These are phyloP conservation scores for Boeremia exigua DNA, from an alignment of 2,329 filamentous ascomycete species.

Conservation along the genomic window DNA sequence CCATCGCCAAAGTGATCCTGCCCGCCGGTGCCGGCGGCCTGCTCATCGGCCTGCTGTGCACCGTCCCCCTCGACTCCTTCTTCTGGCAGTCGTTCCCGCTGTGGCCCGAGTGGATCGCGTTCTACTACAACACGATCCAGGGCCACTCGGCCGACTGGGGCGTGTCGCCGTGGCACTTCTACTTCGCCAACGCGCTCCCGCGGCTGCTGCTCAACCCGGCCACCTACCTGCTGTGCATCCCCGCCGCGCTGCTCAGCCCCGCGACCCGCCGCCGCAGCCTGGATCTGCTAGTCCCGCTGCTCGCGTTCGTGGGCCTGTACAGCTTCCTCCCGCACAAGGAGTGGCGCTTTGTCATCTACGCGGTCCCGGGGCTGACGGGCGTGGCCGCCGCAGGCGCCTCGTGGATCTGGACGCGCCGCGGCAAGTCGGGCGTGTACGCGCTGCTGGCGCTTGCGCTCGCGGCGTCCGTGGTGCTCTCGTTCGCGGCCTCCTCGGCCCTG, in stretches of 20 bases:
- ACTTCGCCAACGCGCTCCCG: constrained; percentile 81
- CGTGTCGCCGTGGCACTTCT: constrained; percentile 82
- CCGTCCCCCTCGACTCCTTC: constrained; percentile 83
- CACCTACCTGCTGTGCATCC: constrained; percentile 60
- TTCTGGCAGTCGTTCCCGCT: constrained; percentile 82
- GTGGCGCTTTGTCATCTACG: constrained; percentile 92
- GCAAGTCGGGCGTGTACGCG: constrained; percentile 65
- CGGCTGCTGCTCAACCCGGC: constrained; percentile 84
- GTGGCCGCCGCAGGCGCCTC: constrained; percentile 76
- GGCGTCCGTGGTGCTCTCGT: constrained; percentile 65
- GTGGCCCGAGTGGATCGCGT: constrained; percentile 90
- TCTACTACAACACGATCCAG: constrained; percentile 88
- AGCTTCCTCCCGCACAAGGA: constrained; percentile 95
- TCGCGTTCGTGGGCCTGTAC: constrained; percentile 79
- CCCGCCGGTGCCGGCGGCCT: constrained; percentile 70
- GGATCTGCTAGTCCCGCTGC: constrained; percentile 66
- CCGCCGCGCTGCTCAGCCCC: constrained; percentile 58
- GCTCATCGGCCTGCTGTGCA: constrained; percentile 69
- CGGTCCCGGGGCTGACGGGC: constrained; percentile 79
- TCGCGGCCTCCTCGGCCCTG: constrained; percentile 68
- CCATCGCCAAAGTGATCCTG: constrained; percentile 65
- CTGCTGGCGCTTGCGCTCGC: constrained; percentile 63
- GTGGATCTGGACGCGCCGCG: constrained; percentile 65
- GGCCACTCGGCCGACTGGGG: constrained; percentile 89
- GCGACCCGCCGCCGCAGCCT: constrained; percentile 53